Base-by-base conservation (phyloP, 2,329 filamentous ascomycete genomes). In the Biscogniauxia sp. region DNA sequence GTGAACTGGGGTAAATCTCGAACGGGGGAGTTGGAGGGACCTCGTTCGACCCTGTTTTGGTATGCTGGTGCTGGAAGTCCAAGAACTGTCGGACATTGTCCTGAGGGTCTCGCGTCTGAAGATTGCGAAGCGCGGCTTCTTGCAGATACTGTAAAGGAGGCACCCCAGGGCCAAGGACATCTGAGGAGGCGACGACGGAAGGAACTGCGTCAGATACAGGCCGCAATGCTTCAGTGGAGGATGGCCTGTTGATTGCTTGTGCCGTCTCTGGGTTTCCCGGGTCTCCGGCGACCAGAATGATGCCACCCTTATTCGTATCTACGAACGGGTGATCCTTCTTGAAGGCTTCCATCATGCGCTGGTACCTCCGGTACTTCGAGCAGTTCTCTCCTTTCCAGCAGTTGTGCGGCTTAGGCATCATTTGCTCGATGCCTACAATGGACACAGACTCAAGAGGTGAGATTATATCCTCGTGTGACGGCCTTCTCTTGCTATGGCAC, bases 21-120 rank as follows among this genome's bases (percentile, higher is more conserved):
- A 89, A 89, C 3, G 88, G 88, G 17, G 90, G 89, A 7, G 88
- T 88, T 8, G 85, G 85, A 7, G 87, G 85, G n/a, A 90, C 83
- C 57, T 88, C 84, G 63, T 79, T 79, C 23, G 76, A 70, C 73
- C 75, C 67, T 51, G 67, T 68, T 23, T 59, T 64, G 41, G 68
- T 67, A 23, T 74, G 64, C 58, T 84, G 82, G 72, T 74, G 88
- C 74, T 98, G 94, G 73, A 97, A 93, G 71, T 86, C 86, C 57
- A 98, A 84, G 76, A 97, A 98, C 66, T 96, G 92, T 71, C 91
- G 88, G 41, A 98, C 92, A 68, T 94, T 96, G 77, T 97, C 93
- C 74, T 96, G 93, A 5, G 93, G 91, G 71, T 97, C 93, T 57
- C 90, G 84, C 19, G 82, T 80, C 71, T 90, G 83, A 32, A 97